Base-by-base conservation (phyloP, 257 asterid species). In the Solanum sejunctum region DNA sequence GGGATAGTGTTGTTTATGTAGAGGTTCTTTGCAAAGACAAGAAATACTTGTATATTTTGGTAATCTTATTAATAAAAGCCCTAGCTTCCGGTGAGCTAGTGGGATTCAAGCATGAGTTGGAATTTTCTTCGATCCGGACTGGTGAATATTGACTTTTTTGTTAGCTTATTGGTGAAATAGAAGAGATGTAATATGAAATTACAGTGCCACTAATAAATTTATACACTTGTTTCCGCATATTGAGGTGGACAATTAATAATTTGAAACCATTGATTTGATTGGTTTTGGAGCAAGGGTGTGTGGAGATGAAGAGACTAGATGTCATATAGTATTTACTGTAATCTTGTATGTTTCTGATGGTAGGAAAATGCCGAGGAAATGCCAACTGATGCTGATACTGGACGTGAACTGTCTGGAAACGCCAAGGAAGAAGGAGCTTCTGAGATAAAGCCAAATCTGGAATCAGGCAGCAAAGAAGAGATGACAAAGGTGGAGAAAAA, bases 331-430 rank as follows among this genome's bases (percentile, higher is more conserved):
- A 60, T 36, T 72, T 64, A 70, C 23, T 80, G 56, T 84, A 77
- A 85, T 81, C 85, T 47, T 21, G 20, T 56, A 20, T 61, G 77
- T 61, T 80, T 86, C 78, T 71, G 67, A 55, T 49, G 49, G 61
- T 91, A 93, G 98, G 92, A 87, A 63, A 81, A 57, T 80, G 67
- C 83, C 55, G 90, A 91, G 85, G 86, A 26, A 71, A 92, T 85
- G 77, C 88, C 84, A 87, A 83, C 79, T 66, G 92, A 87, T 39
- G 83, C 75, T 78, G 92, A 87, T 86, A 84, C 73, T 28, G 83
- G 84, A 61, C 86, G 71, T 84, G 85, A 85, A 87, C 88, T n/a
- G 81, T 60, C 84, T 84, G 84, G 6, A 49, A 80, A 55, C 16
- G 86, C 85, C 81, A 88, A 86, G 83, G 87, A 85, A 81, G 90